phyloP scores from a whole-genome alignment of 257 asterid genomes.

The Capsicum rhomboideum region DNA sequence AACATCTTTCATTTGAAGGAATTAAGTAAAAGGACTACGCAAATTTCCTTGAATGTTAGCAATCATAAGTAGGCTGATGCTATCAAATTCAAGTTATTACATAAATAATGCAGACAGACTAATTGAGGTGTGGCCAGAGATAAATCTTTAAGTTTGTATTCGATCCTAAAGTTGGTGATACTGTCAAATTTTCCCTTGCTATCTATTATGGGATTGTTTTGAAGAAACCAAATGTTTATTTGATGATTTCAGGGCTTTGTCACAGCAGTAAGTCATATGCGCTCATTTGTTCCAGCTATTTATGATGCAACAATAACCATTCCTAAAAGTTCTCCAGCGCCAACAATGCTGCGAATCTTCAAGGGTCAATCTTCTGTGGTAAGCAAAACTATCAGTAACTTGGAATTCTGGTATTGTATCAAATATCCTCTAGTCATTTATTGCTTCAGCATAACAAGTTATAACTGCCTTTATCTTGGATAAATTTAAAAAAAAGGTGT shows the following conservation, averaged over 20 bases:
- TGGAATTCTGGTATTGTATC: background rate
- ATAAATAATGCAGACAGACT: background rate
- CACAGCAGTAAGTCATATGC: constrained; percentile 79
- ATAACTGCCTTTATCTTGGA: background rate
- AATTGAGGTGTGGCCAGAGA: background rate
- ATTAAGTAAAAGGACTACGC: background rate
- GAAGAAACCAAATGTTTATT: background rate
- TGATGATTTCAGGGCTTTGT: constrained; percentile 76
- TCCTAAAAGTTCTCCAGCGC: constrained; percentile 67
- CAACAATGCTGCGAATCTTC: constrained; percentile 86
- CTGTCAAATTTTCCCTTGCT: background rate
- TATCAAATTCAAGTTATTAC: background rate
- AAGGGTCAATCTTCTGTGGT: constrained; percentile 92
- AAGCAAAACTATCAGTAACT: constrained; percentile 13
- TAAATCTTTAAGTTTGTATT: background rate
- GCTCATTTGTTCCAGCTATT: constrained; percentile 90
- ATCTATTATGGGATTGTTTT: background rate
- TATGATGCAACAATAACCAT: constrained; percentile 81
- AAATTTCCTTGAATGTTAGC: background rate
- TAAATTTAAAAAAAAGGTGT: too few relatives aligned
- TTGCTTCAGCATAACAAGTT: background rate
- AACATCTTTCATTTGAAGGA: too few relatives aligned
- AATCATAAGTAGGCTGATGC: background rate
- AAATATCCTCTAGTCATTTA: background rate
- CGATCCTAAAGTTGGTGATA: background rate